A percentile compares a stretch with the other conserved stretches of the same genome.
Evolutionary conservation across 73 alveolate species (phyloP).

Genomic region (Uronychia setigera): DNA sequence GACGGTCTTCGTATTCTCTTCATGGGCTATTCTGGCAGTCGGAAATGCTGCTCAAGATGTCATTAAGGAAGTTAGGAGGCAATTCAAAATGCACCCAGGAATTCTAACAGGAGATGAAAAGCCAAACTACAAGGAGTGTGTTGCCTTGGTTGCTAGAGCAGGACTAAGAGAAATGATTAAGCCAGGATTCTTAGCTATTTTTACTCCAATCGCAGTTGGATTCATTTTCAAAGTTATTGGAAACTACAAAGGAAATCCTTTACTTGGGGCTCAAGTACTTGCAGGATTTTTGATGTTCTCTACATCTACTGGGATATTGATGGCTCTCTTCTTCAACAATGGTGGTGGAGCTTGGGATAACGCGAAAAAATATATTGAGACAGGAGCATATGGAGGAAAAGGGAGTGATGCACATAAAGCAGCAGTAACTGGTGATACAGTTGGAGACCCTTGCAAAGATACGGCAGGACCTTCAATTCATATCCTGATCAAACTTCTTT

Average conservation of each 20-base stretch:
- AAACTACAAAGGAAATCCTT: slow-evolving; percentile 33
- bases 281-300: slow-evolving; percentile 93
- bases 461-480: slow-evolving; percentile 96
- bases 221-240: slow-evolving; percentile 67
- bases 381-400: slow-evolving; percentile 91
- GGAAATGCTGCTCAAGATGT: slow-evolving; percentile 88
- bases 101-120: slow-evolving; percentile 70
- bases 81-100: slow-evolving; percentile 82
- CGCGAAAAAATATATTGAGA: slow-evolving; percentile 90
- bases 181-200: slow-evolving; percentile 77
- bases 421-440: slow-evolving; percentile 95
- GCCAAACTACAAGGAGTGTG: slow-evolving; percentile 80
- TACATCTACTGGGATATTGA: slow-evolving; percentile 86
- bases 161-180: slow-evolving; percentile 85
- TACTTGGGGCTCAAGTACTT: slow-evolving; percentile 76
- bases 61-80: slow-evolving; percentile 81
- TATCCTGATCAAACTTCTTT: slow-evolving; percentile 76
- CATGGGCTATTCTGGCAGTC: slow-evolving; percentile 86
- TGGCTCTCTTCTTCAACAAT: slow-evolving; percentile 90
- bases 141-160: slow-evolving; percentile 74
- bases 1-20: slow-evolving; percentile 78
- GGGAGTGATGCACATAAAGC: slow-evolving; percentile 95
- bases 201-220: slow-evolving; percentile 78
- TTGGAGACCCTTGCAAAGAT: slow-evolving; percentile 94
- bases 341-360: slow-evolving; percentile 98